Percentiles rank a stretch among this genome's conserved stretches.
These are phyloP conservation scores for Peziza echinospora DNA, from an alignment of 495 filamentous ascomycete species.

Conservation along the genomic window DNA sequence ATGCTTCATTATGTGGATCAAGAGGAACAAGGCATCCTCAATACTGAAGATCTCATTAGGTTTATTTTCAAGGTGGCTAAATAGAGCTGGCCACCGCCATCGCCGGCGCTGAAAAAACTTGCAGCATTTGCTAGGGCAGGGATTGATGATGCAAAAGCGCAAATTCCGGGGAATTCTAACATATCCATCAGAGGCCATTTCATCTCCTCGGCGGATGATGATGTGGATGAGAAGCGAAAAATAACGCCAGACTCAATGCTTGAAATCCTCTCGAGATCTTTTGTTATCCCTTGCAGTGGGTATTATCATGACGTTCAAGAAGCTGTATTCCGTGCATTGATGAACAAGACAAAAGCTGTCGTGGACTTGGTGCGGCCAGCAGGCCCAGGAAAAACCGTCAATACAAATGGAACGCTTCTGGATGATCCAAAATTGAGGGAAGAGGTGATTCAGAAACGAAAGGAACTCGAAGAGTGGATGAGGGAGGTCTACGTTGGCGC, in stretches of 20 bases:
- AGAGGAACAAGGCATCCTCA: neutral
- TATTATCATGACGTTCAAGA: neutral
- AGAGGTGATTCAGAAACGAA: neutral
- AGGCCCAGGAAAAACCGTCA: neutral
- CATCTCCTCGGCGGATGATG: neutral
- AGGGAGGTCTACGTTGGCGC: neutral
- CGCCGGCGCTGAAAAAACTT: neutral
- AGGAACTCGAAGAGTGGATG: neutral
- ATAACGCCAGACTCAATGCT: neutral
- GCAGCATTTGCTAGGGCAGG: neutral
- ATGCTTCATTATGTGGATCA: neutral
- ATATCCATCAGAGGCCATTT: too few species aligned
- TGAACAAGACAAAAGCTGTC: neutral
- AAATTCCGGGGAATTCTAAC: neutral
- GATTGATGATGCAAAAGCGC: neutral
- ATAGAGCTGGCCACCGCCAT: neutral
- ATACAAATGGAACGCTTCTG: neutral
- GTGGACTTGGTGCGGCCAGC: neutral
- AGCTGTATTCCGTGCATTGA: neutral
- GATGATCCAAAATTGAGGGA: neutral
- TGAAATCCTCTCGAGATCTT: neutral
- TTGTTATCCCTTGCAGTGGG: neutral
- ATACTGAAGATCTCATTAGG: neutral
- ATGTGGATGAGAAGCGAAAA: neutral
- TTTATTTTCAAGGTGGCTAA: neutral